phyloP scores from a whole-genome alignment of 2,329 filamentous ascomycete genomes.

The Cladosporium sp. region DNA sequence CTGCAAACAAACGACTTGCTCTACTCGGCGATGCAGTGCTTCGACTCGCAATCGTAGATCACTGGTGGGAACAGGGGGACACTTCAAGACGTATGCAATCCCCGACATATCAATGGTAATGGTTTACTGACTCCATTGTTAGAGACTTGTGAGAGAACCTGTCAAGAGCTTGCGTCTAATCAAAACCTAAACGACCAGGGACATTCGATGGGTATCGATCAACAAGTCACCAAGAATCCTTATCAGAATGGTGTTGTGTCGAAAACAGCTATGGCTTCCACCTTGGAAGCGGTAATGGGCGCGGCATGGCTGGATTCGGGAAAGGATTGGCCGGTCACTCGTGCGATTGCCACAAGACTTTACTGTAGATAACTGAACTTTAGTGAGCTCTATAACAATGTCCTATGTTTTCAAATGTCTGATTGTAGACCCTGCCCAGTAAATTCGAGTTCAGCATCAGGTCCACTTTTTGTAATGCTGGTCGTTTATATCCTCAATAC shows the following conservation, averaged over 20 bases:
- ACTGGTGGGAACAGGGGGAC: background rate
- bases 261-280: background rate
- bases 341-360: conserved; percentile 20
- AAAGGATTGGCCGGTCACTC: background rate
- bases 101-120: too few relatives aligned
- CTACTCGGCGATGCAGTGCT: background rate
- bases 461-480: too few relatives aligned
- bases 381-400: too few relatives aligned
- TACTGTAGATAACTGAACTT: background rate
- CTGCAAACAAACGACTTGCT: background rate
- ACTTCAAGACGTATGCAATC: background rate
- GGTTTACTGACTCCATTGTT: too few relatives aligned
- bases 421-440: too few relatives aligned
- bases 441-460: too few relatives aligned
- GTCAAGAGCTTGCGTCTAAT: background rate
- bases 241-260: background rate
- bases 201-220: background rate
- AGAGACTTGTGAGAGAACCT: background rate
- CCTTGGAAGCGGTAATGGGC: background rate
- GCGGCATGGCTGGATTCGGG: background rate
- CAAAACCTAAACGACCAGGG: background rate
- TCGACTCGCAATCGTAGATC: background rate
- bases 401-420: too few relatives aligned
- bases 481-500: too few relatives aligned
- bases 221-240: background rate